Evolutionary conservation across 306 rosid species (phyloP).

Genomic region (Canavalia gladiata): DNA sequence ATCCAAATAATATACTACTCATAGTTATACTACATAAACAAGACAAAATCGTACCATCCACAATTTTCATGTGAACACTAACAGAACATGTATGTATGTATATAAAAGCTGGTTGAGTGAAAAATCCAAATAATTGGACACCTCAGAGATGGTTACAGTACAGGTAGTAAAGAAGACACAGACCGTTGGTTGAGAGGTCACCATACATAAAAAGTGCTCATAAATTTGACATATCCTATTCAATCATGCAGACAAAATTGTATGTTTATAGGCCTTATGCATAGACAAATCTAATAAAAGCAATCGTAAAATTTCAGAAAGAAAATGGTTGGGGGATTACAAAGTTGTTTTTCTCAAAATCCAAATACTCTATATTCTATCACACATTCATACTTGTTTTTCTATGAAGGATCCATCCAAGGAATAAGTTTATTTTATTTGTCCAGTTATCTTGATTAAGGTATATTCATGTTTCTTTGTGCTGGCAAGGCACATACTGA

Average conservation of each 20-base stretch:
- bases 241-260: slow-evolving; percentile 31
- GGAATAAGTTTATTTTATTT: not conserved
- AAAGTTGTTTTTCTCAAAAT: not conserved
- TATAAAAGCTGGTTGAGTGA: slow-evolving; percentile 25
- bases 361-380: not conserved
- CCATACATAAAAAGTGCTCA: slow-evolving; percentile 60
- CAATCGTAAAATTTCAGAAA: slow-evolving; percentile 40
- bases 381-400: not conserved
- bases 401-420: not conserved
- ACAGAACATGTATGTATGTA: slow-evolving; percentile 11
- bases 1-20: not conserved
- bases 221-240: slow-evolving; percentile 55
- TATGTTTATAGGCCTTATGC: not conserved
- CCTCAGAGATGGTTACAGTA: slow-evolving; percentile 58
- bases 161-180: slow-evolving; percentile 56
- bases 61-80: slow-evolving; percentile 56
- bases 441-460: not conserved
- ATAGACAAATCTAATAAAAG: slow-evolving; percentile 35
- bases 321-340: slow-evolving; percentile 5
- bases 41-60: slow-evolving; percentile 59
- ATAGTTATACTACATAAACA: not conserved
- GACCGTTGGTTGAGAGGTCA: slow-evolving; percentile 70
- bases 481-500: not conserved
- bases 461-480: not conserved
- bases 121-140: slow-evolving; percentile 59